Conservation (phyloP, 371 early-diverging fungal species). For the Mortierella sp. region DNA sequence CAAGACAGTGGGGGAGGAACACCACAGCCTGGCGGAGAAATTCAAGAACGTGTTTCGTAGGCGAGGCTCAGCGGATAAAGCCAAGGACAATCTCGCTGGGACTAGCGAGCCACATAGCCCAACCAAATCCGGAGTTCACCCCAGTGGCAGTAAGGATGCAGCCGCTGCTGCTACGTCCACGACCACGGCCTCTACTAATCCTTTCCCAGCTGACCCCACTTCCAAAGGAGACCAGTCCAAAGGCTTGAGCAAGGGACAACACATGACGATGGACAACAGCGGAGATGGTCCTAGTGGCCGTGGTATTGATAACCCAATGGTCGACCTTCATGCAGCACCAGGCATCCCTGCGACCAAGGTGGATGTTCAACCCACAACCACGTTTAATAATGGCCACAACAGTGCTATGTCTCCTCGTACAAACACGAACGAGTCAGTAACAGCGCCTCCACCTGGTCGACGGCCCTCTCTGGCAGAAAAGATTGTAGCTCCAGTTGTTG, state of each 20-base stretch:
- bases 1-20: not conserved
- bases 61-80: conserved; percentile 11
- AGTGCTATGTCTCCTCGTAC: no score
- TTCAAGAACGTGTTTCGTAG: conserved; percentile 30
- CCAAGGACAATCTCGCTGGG: not conserved
- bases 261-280: no score
- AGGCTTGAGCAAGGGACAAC: no score
- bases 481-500: conserved; percentile 11
- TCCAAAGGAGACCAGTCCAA: no score
- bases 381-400: conserved; percentile 13
- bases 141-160: no score
- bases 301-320: not conserved
- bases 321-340: conserved; percentile 16
- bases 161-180: no score
- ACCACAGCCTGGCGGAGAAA: conserved; percentile 18
- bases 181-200: no score
- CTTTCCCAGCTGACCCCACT: no score
- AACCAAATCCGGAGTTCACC: no score
- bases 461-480: conserved; percentile 1
- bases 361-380: conserved; percentile 22
- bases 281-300: no score
- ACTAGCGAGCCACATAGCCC: no score
- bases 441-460: not conserved
- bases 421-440: not conserved
- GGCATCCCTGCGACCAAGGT: conserved; percentile 13